Evolutionary conservation across 768 basidiomycete species (phyloP).

Genomic region (Boletus speciosus): DNA sequence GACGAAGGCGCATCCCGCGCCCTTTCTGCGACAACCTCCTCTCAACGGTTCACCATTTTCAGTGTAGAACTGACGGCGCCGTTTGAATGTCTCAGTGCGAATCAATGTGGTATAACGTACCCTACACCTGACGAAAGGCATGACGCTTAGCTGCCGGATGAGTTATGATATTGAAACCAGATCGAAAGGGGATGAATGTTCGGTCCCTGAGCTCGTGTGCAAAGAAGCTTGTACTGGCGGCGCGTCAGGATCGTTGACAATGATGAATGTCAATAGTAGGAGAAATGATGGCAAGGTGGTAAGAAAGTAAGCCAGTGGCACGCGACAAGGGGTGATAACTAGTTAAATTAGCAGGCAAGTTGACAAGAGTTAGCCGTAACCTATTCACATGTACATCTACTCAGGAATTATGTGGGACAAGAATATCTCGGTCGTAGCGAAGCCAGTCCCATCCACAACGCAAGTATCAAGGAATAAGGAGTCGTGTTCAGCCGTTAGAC

Average conservation of each 20-base stretch:
- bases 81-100: conserved; percentile 2
- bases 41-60: conserved; percentile 25
- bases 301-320: conserved; percentile 1
- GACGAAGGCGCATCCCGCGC: conserved; percentile 25
- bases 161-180: background rate
- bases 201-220: background rate
- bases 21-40: conserved; percentile 26
- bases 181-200: background rate
- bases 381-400: conserved; percentile 12
- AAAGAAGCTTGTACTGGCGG: background rate
- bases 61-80: conserved; percentile 25
- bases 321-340: background rate
- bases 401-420: background rate
- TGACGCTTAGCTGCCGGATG: conserved; percentile 6
- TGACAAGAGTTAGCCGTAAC: background rate
- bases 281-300: background rate
- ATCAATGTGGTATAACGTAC: conserved; percentile 15
- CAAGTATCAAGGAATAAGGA: conserved; percentile 11
- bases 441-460: conserved; percentile 9
- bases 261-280: background rate
- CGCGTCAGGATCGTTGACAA: background rate
- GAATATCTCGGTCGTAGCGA: background rate
- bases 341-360: background rate
- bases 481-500: conserved; percentile 18
- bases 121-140: conserved; percentile 25